Base-by-base conservation (phyloP, 441 rosid species). In the Eruca vesicaria region DNA sequence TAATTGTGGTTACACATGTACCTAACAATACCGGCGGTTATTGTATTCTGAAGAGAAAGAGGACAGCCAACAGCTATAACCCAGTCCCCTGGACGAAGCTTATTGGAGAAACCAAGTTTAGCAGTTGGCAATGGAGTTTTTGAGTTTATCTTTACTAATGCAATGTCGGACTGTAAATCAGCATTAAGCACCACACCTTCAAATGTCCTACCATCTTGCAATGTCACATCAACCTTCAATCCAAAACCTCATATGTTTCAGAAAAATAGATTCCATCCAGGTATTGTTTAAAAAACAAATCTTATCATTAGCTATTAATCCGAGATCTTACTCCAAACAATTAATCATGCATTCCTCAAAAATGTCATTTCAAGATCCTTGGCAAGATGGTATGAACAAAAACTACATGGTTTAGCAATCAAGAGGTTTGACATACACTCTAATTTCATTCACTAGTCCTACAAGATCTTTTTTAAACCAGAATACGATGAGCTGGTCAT, bases 71-170 rank as follows among this genome's bases (percentile, higher is more conserved):
- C 56, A 43, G 98, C 91, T 69, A 92, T 57, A 32, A 92, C 97
- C 97, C 97, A 94, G 72, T 94, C 98, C 33, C 98, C 97, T 61
- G 97, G 96, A 73, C 94, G 91, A 81, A 94, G 89, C 82, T 83
- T 89, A 78, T 85, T 85, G 6, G 97, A 92, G 55, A 83, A 84
- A 60, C 98, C 97, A 88, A 92, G 89, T 56, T 87, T 88, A 59
- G 97, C 97, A 7, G 84, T 82, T 33, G 95, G 97, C 50, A 92
- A 83, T 60, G 98, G 92, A 35, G 86, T 84, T 78, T 86, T 88
- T 1, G 95, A 90, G 38, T 88, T 82, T 66, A 92, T 92, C 85
- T 90, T 94, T 48, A 90, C 94, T 10, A 92, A 83, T 70, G 97
- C 98, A 78, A 94, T 92, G 82, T 94, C 97, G 48, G 97, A 94